Conservation (phyloP, 73 alveolate species). For the Paramecium biaurelia region DNA sequence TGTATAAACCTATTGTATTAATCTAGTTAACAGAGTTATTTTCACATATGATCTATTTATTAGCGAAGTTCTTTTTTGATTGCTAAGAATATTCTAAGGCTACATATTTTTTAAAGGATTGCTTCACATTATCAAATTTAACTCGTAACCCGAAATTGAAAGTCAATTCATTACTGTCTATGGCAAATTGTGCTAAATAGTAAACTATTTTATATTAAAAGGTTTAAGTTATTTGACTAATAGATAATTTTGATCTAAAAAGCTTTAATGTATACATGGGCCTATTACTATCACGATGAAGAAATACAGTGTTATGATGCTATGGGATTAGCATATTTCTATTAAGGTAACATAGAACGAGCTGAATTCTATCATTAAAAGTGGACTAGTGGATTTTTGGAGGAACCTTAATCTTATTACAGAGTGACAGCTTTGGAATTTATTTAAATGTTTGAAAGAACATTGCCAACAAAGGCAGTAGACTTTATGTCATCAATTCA, state of each 20-base stretch:
- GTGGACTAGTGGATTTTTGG: not conserved
- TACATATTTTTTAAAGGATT: not conserved
- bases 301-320: not conserved
- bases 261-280: constrained; percentile 27
- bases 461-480: not conserved
- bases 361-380: not conserved
- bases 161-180: not conserved
- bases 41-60: not conserved
- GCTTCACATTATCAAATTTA: not conserved
- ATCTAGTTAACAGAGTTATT: not conserved
- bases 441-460: not conserved
- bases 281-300: not conserved
- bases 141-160: not conserved
- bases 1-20: not conserved
- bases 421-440: not conserved
- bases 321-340: not conserved
- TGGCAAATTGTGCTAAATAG: not conserved
- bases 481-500: not conserved
- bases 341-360: not conserved
- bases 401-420: not conserved
- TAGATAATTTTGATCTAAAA: not conserved
- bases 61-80: not conserved
- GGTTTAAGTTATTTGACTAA: not conserved
- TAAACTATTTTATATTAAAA: not conserved
- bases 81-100: not conserved